Conservation (phyloP, 768 basidiomycete genomes). For the Naganishia antarctica region DNA sequence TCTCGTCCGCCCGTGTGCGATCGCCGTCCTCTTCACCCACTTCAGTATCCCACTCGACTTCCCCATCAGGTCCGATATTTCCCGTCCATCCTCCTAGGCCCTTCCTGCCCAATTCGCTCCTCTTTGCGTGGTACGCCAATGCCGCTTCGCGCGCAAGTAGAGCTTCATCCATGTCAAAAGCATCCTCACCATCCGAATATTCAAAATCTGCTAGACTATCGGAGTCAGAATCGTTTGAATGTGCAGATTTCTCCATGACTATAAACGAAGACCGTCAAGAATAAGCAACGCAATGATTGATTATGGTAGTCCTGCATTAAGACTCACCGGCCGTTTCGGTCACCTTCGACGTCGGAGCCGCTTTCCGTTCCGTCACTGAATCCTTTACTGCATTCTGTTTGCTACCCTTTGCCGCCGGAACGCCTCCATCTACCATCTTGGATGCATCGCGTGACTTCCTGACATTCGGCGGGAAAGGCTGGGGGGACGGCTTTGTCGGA, state of each 20-base stretch:
- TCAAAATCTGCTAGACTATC: slow-evolving; percentile 15
- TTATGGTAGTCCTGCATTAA: too few species aligned
- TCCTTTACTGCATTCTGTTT: background rate
- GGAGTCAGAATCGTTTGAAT: slow-evolving; percentile 3
- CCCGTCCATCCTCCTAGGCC: slow-evolving; percentile 31
- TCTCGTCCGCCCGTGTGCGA: too few species aligned
- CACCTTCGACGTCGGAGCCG: background rate
- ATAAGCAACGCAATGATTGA: too few species aligned
- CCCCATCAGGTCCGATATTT: slow-evolving; percentile 15
- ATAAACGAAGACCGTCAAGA: background rate
- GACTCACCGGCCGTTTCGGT: background rate
- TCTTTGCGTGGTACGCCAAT: slow-evolving; percentile 28
- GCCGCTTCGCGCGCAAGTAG: slow-evolving; percentile 28
- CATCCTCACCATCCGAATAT: slow-evolving; percentile 27
- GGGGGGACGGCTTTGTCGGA: background rate
- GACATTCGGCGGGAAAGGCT: background rate
- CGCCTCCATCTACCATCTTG: background rate
- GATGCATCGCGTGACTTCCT: background rate
- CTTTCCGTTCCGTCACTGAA: background rate
- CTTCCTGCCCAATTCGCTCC: slow-evolving; percentile 23
- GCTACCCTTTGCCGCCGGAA: background rate
- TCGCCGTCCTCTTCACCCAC: too few species aligned
- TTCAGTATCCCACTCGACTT: slow-evolving; percentile 25
- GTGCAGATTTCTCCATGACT: background rate
- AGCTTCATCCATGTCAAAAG: slow-evolving; percentile 28